Conservation (phyloP, 805 yeast genomes). For the Naumovozyma castellii region DNA sequence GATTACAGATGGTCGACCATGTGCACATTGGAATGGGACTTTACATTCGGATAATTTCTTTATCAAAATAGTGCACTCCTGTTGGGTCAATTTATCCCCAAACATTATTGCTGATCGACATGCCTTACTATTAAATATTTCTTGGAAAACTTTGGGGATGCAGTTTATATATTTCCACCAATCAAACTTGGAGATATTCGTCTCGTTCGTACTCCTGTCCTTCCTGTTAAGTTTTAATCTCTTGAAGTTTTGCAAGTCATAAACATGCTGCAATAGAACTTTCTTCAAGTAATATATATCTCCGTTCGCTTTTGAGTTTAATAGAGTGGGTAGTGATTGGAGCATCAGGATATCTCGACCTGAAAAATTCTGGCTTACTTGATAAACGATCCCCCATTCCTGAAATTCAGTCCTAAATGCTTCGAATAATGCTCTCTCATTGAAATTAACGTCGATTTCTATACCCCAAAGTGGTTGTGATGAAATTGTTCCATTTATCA, state of each 20-base stretch:
- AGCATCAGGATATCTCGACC: background rate
- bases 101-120: conserved; percentile 66
- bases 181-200: too few relatives aligned
- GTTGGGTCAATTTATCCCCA: conserved; percentile 42
- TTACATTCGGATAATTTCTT: conserved; percentile 37
- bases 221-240: conserved; percentile 13
- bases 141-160: conserved; percentile 44
- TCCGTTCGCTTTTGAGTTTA: conserved; percentile 28
- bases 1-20: conserved; percentile 67
- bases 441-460: conserved; percentile 12
- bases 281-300: conserved; percentile 28
- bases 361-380: background rate
- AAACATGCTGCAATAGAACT: conserved; percentile 36
- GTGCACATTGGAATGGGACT: conserved; percentile 74
- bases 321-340: conserved; percentile 35
- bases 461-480: conserved; percentile 9
- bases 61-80: conserved; percentile 40
- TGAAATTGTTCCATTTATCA: conserved; percentile 14
- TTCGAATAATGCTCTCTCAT: conserved; percentile 30
- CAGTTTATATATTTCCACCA: conserved; percentile 35
- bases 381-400: conserved; percentile 40
- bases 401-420: conserved; percentile 25
- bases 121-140: conserved; percentile 49
- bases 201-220: background rate
- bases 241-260: conserved; percentile 32